Evolutionary conservation across 2,329 filamentous ascomycete species (phyloP), one percentile per base, ranked within the genome.

Genomic region (Fusarium sp.): DNA sequence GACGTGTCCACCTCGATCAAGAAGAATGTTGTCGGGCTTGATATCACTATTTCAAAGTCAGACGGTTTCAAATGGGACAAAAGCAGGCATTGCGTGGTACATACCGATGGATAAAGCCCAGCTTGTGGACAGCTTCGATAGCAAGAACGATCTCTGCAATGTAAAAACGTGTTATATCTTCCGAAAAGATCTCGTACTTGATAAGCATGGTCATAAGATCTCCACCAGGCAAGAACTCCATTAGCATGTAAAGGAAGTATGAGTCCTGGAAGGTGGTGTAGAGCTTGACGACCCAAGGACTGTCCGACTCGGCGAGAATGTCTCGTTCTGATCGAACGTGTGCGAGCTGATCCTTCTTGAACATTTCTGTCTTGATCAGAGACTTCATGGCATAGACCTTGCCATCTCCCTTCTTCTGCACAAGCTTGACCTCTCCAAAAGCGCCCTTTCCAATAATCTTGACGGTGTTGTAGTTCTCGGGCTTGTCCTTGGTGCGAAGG

Each of bases 201-300:
- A 99, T 99, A 72, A 99, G 86, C 96, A 99, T 99, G 5, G 96
- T 99, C 96, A 99, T 99, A 79, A 99, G 81, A 83, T 99, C 96
- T 79, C 96, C 96, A 79, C 96, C 96, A 9, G 96, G 96, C 79
- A 99, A 87, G 81, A 98, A 99, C 81, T 99, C 96, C 96, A 99
- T 99, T 65, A 99, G 86, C 90, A 99, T 96, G 84, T 99, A 99
- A 35, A 99, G 84, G 83, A 97, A 99, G 71, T 96, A 95, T 45
- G 88, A 87, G 78, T 99, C 96, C 81, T 99, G 96, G 85, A 99
- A 99, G 1, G 96, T 98, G 14, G 96, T 97, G 83, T 93, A 97
- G 66, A 99, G 89, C 85, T 97, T 99, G 74, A 99, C 96, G 17
- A 99, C 93, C 96, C 96, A 99, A 7, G 96, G 95, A 77, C 96